phyloP scores from a whole-genome alignment of 306 rosid genomes.

The Cercis canadensis region DNA sequence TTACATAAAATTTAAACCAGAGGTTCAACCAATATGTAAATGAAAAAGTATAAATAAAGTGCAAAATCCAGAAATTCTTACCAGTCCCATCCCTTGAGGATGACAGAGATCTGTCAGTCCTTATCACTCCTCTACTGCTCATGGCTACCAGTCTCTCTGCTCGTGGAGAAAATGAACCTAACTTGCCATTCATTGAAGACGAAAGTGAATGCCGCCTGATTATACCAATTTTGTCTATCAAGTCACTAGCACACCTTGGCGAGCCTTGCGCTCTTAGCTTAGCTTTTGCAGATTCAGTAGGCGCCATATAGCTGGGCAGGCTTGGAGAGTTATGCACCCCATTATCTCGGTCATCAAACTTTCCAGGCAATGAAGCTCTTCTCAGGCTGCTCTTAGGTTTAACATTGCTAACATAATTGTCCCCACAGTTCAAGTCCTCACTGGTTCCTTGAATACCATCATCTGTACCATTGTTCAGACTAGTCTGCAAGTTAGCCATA shows the following conservation, averaged over 20 bases:
- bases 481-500: constrained; percentile 26
- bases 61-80: constrained; percentile 33
- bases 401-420: constrained; percentile 27
- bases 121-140: constrained; percentile 48
- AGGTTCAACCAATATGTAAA: constrained; percentile 14
- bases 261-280: constrained; percentile 61
- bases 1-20: background rate
- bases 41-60: background rate
- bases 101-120: constrained; percentile 45
- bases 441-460: constrained; percentile 32
- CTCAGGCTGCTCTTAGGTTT: constrained; percentile 43
- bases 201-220: constrained; percentile 64
- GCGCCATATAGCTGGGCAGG: constrained; percentile 67
- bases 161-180: constrained; percentile 52
- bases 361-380: constrained; percentile 58
- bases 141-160: constrained; percentile 39
- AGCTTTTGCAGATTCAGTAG: constrained; percentile 73
- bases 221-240: constrained; percentile 41
- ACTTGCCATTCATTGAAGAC: constrained; percentile 44
- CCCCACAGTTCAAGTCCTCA: constrained; percentile 42
- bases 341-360: constrained; percentile 50
- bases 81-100: constrained; percentile 61
- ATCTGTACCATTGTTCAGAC: constrained; percentile 34
- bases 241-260: constrained; percentile 46
- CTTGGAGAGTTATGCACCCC: constrained; percentile 47